phyloP scores from a whole-genome alignment of 2,329 filamentous ascomycete genomes.

The Scopulariopsis brevicaulis region DNA sequence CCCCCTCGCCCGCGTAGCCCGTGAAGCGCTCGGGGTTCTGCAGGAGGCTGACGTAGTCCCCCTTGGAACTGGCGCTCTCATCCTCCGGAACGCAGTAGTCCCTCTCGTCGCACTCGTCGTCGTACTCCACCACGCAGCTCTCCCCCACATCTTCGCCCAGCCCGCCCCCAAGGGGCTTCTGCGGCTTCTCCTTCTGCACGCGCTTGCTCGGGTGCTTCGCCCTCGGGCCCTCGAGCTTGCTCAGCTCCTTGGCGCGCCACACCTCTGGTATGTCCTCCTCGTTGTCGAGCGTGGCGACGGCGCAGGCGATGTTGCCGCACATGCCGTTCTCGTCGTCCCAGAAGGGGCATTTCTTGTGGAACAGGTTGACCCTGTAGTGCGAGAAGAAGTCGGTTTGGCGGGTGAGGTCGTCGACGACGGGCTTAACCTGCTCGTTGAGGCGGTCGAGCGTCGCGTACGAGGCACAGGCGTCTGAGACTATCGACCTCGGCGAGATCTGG shows the following conservation, averaged over 20 bases:
- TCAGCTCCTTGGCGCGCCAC: conserved; percentile 85
- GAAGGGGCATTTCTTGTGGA: conserved; percentile 89
- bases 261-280: conserved; percentile 87
- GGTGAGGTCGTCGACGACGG: conserved; percentile 70
- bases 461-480: conserved; percentile 88
- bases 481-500: conserved; percentile 78
- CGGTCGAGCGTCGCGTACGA: conserved; percentile 84
- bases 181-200: conserved; percentile 57
- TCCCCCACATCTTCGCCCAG: conserved; percentile 83
- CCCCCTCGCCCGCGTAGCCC: conserved; percentile 75
- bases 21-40: conserved; percentile 53
- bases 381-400: conserved; percentile 93
- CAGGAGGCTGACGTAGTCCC: conserved; percentile 48
- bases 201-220: conserved; percentile 78
- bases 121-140: conserved; percentile 94
- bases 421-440: conserved; percentile 67
- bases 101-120: conserved; percentile 91
- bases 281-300: conserved; percentile 88
- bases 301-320: conserved; percentile 94
- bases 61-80: conserved; percentile 73
- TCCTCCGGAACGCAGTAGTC: conserved; percentile 97
- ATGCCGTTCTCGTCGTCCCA: conserved; percentile 90
- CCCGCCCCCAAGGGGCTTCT: conserved; percentile 68
- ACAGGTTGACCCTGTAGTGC: conserved; percentile 91
- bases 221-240: conserved; percentile 82